These are phyloP conservation scores for Aspergillus coremiiformis DNA, from an alignment of 495 filamentous ascomycete species.

Conservation along the genomic window DNA sequence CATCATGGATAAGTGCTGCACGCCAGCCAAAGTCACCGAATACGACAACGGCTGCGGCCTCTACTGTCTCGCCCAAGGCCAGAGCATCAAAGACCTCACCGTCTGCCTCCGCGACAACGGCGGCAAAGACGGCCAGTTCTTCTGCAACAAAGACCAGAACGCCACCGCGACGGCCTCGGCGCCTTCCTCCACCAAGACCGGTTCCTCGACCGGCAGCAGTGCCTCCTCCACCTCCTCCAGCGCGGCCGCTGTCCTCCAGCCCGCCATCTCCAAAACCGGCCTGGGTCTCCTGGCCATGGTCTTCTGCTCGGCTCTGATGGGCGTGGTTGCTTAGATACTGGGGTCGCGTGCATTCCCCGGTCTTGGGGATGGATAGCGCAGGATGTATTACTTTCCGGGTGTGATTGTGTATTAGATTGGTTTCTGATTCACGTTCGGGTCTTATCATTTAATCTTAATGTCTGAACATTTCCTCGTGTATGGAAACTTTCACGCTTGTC, in stretches of 20 bases:
- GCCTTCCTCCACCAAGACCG: slow-evolving; percentile 14
- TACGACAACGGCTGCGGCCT: slow-evolving; percentile 42
- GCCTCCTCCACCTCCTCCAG: neutral
- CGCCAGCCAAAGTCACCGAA: slow-evolving; percentile 28
- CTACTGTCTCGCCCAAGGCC: slow-evolving; percentile 44
- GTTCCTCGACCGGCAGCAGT: neutral
- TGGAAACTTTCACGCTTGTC: no score
- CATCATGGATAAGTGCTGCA: slow-evolving; percentile 41
- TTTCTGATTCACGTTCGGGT: neutral
- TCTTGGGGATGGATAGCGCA: neutral
- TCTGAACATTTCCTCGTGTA: neutral
- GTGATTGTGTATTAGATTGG: slow-evolving; percentile 1
- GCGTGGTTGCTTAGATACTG: slow-evolving; percentile 16
- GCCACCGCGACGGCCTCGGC: slow-evolving; percentile 37
- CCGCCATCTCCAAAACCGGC: slow-evolving; percentile 27
- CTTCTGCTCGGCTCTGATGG: slow-evolving; percentile 28
- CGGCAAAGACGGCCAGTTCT: slow-evolving; percentile 24
- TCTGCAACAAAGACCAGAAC: slow-evolving; percentile 30
- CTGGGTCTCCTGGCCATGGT: slow-evolving; percentile 33
- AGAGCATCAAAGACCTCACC: slow-evolving; percentile 28
- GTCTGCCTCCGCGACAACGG: slow-evolving; percentile 31
- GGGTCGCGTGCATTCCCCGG: no score
- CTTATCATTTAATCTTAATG: neutral
- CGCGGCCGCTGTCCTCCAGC: slow-evolving; percentile 3
- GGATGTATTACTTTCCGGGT: neutral